Conservation (phyloP, 805 yeast species). For the Lachancea thermotolerans region DNA sequence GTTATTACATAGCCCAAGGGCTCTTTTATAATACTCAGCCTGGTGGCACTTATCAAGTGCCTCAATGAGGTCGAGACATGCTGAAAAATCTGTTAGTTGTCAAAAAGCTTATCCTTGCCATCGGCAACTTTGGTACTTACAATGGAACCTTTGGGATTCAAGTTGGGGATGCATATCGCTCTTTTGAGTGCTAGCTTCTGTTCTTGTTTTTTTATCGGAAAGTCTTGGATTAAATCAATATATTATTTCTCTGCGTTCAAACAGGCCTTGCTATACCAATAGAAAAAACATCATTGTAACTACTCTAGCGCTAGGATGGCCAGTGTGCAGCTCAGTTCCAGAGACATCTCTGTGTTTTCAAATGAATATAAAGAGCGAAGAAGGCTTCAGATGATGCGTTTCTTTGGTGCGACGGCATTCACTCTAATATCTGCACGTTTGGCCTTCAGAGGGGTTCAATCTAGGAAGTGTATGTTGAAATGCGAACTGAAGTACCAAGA, state of each 20-base stretch:
- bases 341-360: conserved; percentile 13
- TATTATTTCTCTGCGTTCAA: too few relatives aligned
- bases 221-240: too few relatives aligned
- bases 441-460: conserved; percentile 66
- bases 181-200: neutral
- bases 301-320: neutral
- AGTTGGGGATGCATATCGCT: conserved; percentile 47
- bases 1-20: conserved; percentile 78
- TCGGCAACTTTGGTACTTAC: conserved; percentile 24
- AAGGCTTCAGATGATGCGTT: conserved; percentile 62
- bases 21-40: conserved; percentile 56
- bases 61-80: conserved; percentile 74
- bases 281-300: neutral
- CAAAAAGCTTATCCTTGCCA: too few relatives aligned
- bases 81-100: conserved; percentile 23
- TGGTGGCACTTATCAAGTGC: conserved; percentile 88
- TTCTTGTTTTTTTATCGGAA: neutral
- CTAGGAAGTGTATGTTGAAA: conserved; percentile 52
- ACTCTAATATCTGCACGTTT: conserved; percentile 67
- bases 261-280: neutral
- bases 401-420: conserved; percentile 64
- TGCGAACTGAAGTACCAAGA: neutral
- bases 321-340: neutral
- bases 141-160: conserved; percentile 41
- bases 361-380: conserved; percentile 52